Evolutionary conservation across 1,284 basidiomycete genomes (phyloP).

Genomic region (Ustilago lituana): DNA sequence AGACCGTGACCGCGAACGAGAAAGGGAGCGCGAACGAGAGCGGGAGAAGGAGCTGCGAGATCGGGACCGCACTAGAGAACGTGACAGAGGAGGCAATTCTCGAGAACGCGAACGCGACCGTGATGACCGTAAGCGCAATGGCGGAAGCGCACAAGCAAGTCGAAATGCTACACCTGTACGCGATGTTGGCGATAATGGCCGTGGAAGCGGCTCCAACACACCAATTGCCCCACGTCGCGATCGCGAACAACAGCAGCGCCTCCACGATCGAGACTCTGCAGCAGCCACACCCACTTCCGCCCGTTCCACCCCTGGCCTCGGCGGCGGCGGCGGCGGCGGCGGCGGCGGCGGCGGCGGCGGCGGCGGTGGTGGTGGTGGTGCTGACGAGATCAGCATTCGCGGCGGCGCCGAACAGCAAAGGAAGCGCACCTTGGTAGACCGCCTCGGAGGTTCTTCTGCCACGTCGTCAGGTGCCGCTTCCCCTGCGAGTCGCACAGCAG

Average conservation of each 20-base stretch:
- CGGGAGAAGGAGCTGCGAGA: slow-evolving; percentile 1
- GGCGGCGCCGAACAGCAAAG: slow-evolving; percentile 24
- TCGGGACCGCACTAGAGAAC: slow-evolving; percentile 11
- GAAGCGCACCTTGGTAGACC: slow-evolving; percentile 36
- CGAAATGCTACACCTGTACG: slow-evolving; percentile 29
- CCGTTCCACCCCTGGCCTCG: slow-evolving; percentile 14
- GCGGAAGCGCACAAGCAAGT: slow-evolving; percentile 29
- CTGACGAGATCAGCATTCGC: slow-evolving; percentile 25
- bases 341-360: background rate
- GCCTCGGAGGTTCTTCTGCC: slow-evolving; percentile 16
- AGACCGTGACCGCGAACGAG: slow-evolving; percentile 21
- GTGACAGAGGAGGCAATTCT: slow-evolving; percentile 4
- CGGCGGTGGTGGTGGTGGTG: slow-evolving; percentile 7
- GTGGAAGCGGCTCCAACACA: slow-evolving; percentile 16
- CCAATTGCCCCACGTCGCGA: slow-evolving; percentile 26
- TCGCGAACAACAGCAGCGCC: slow-evolving; percentile 25
- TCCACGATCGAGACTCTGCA: slow-evolving; percentile 11
- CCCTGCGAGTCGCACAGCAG: background rate
- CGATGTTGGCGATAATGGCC: slow-evolving; percentile 9
- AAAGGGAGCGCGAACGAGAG: slow-evolving; percentile 26
- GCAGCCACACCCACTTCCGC: slow-evolving; percentile 17
- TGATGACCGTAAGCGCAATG: slow-evolving; percentile 12
- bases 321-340: too few species aligned
- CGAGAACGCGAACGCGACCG: slow-evolving; percentile 9
- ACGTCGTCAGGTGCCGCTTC: slow-evolving; percentile 17